Base-by-base conservation (phyloP, 2,329 filamentous ascomycete species). In the Ceratocystis destructans region DNA sequence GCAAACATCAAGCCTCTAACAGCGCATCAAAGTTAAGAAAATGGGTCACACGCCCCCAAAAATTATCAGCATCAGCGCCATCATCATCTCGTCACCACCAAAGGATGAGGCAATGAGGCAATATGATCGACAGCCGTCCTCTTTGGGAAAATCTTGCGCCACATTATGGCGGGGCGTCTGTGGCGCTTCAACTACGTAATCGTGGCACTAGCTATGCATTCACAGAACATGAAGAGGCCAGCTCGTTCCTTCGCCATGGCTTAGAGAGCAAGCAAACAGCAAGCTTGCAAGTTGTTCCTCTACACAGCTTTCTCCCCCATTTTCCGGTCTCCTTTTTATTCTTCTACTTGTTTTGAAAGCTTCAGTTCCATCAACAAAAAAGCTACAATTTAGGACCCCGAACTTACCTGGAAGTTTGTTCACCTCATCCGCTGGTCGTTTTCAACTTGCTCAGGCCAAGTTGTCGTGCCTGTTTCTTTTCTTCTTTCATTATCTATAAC, bases 201-300 rank as follows among this genome's bases (percentile, higher is more conserved):
- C 65, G 53, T 65, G 61, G 59, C 31, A 61, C 22, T n/a, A 48
- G 55, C 10, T 31, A 17, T 5, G 10, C 53, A 31, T n/a, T 12
- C 15, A 31, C 53, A 22, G 48, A 15, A 59, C 59, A 37, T 37
- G 66, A 65, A 68, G 61, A 68, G 66, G 66, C 64, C 66, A 68
- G 66, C 66, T 68, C 66, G 64, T 68, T 68, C 66, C 64, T 68
- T 65, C 64, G 28, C 59, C 37, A 41, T 46, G 37, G 64, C 44
- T 61, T 50, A 25, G 37, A 61, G 55, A 31, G 44, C n/a, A 45
- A 46, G 28, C 37, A 41, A 41, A 15, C 37, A 41, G 37, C 12
- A 65, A 66, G 55, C 57, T 61, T 61, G 50, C 62, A 50, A 20
- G 20, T 45, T 31, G 64, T 33, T 33, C 37, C 7, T 22, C 45